Conservation (phyloP, 2,329 filamentous ascomycete species). For the Aspergillus piperis region DNA sequence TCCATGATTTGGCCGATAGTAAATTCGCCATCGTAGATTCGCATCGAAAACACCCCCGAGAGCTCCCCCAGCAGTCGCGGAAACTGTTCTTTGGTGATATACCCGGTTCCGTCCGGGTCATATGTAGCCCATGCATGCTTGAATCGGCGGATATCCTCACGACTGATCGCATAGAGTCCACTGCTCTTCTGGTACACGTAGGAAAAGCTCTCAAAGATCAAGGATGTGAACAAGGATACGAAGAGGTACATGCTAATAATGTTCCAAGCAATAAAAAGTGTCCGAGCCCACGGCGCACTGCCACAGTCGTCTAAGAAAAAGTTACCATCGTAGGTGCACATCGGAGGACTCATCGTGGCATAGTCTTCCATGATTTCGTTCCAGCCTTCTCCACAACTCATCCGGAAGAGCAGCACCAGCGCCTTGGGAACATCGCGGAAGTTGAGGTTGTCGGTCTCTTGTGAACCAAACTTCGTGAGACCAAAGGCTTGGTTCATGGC, state of each 20-base stretch:
- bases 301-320: conserved; percentile 94
- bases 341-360: conserved; percentile 73
- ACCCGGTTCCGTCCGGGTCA: conserved; percentile 87
- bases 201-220: conserved; percentile 99
- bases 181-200: conserved; percentile 98
- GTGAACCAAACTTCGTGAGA: conserved; percentile 78
- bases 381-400: conserved; percentile 94
- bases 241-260: conserved; percentile 99
- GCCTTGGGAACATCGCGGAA: conserved; percentile 93
- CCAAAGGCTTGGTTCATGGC: conserved; percentile 95
- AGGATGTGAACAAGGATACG: conserved; percentile 94
- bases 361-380: conserved; percentile 97
- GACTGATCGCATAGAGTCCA: conserved; percentile 83
- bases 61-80: conserved; percentile 85
- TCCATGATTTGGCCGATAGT: conserved; percentile 86
- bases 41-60: conserved; percentile 95
- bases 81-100: conserved; percentile 85
- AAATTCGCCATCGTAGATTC: conserved; percentile 89
- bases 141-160: conserved; percentile 93
- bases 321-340: conserved; percentile 69
- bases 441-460: conserved; percentile 78
- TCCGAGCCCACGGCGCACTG: conserved; percentile 82
- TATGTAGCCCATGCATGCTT: conserved; percentile 98
- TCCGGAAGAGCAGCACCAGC: conserved; percentile 87
- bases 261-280: conserved; percentile 95